A percentile compares a stretch with the other conserved stretches of the same genome.
Conservation (phyloP, 768 basidiomycete genomes). For the Heimioporus sp. region DNA sequence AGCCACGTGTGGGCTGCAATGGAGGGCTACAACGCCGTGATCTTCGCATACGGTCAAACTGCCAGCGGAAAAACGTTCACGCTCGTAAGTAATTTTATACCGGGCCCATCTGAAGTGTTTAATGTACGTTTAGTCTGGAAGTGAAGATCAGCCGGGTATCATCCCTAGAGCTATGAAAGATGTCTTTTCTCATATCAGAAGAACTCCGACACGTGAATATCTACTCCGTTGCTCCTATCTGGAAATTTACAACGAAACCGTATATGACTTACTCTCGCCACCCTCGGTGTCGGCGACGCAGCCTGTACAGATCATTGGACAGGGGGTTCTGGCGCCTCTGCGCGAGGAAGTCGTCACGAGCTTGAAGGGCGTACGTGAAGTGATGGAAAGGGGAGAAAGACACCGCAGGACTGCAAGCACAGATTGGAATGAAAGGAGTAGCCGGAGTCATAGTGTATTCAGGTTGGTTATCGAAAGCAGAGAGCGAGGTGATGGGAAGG, state of each 20-base stretch:
- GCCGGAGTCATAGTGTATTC: conserved; percentile 93
- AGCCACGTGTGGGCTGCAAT: conserved; percentile 88
- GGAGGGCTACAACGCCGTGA: conserved; percentile 95
- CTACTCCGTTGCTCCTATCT: conserved; percentile 95
- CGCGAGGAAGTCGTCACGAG: conserved; percentile 94
- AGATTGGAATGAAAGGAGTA: conserved; percentile 98
- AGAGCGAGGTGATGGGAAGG: conserved; percentile 55
- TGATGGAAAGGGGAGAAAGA: conserved; percentile 82
- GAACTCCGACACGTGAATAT: conserved; percentile 80
- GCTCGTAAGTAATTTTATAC: conserved; percentile 35
- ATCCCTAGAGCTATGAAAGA: conserved; percentile 93
- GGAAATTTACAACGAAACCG: conserved; percentile 94
- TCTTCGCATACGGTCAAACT: conserved; percentile 95
- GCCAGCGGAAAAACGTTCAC: conserved; percentile 76
- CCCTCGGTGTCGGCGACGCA: conserved; percentile 50
- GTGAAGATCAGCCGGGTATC: conserved; percentile 85
- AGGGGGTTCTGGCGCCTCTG: conserved; percentile 68
- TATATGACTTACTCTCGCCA: conserved; percentile 83
- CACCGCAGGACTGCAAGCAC: conserved; percentile 90
- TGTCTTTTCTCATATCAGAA: conserved; percentile 80
- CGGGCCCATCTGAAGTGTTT: conserved; percentile 33
- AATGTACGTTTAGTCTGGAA: conserved; percentile 50
- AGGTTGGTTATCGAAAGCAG: conserved; percentile 89
- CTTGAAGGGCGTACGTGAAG: conserved; percentile 79
- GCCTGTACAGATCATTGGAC: conserved; percentile 74